phyloP scores from a whole-genome alignment of 2,329 filamentous ascomycete genomes.

The Chrysoporthe cubensis region DNA sequence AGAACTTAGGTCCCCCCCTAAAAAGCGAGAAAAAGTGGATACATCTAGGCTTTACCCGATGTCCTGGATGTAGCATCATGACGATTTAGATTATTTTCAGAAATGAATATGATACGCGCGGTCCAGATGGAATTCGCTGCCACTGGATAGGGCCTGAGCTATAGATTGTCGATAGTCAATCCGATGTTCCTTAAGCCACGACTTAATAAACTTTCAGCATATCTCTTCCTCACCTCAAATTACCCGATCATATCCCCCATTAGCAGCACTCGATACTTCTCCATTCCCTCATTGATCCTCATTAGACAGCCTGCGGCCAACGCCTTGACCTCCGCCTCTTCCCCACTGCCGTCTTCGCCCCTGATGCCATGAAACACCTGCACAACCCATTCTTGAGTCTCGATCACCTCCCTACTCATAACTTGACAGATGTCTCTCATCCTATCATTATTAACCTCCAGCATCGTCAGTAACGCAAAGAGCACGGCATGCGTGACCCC shows the following conservation, averaged over 20 bases:
- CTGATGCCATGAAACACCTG: conserved; percentile 69
- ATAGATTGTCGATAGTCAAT: neutral
- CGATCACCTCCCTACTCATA: conserved; percentile 76
- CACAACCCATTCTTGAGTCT: conserved; percentile 85
- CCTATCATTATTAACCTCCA: conserved; percentile 80
- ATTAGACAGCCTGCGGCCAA: conserved; percentile 78
- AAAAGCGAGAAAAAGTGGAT: neutral
- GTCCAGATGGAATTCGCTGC: neutral
- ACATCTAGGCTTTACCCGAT: neutral
- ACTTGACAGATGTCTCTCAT: conserved; percentile 73
- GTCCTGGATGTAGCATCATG: neutral
- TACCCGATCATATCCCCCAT: conserved; percentile 67
- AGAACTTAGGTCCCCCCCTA: neutral
- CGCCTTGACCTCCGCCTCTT: conserved; percentile 81
- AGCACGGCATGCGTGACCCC: conserved; percentile 74
- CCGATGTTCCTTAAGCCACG: neutral
- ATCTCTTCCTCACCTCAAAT: neutral
- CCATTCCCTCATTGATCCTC: conserved; percentile 77
- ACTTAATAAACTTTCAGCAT: neutral
- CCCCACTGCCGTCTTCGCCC: conserved; percentile 56
- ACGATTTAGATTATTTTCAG: neutral
- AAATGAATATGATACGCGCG: neutral
- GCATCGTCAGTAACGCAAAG: conserved; percentile 75
- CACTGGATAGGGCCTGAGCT: neutral
- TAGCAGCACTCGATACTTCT: conserved; percentile 77